A percentile compares a stretch with the other conserved stretches of the same genome.
Evolutionary conservation across 208 protist species (phyloP).

Genomic region (Hexamita inflata): DNA sequence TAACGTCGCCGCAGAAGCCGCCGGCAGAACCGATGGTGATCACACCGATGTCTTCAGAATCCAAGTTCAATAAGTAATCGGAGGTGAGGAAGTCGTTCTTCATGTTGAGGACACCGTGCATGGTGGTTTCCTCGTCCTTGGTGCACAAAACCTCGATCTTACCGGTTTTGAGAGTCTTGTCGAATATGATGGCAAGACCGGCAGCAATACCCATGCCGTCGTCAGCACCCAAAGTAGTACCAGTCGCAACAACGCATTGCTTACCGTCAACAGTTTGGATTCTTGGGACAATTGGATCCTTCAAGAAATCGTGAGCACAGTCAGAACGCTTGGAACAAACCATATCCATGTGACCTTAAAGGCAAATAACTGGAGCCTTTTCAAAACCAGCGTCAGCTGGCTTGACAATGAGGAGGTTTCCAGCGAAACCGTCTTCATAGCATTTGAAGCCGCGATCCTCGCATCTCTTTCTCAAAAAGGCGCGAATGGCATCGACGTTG

Average conservation of each 20-base stretch:
- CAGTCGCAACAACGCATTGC: constrained; percentile 4
- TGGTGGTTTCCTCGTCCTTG: constrained; percentile 34
- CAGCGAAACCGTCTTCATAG: not conserved
- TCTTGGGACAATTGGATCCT: constrained; percentile 28
- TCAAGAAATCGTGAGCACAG: constrained; percentile 30
- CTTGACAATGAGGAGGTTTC: constrained; percentile 38
- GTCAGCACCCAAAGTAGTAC: constrained; percentile 35
- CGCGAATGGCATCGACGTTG: not conserved
- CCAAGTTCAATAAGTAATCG: constrained; percentile 33
- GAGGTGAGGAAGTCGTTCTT: constrained; percentile 17
- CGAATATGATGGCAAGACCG: constrained; percentile 34
- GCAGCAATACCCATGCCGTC: constrained; percentile 34
- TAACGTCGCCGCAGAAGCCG: constrained; percentile 23
- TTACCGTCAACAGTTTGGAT: constrained; percentile 2
- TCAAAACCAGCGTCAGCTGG: constrained; percentile 30
- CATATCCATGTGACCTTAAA: constrained; percentile 36
- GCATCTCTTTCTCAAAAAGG: not conserved
- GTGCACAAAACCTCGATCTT: constrained; percentile 29
- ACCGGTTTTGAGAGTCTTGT: constrained; percentile 36
- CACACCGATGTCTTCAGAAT: constrained; percentile 32
- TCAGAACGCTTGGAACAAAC: constrained; percentile 28
- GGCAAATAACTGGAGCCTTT: constrained; percentile 21
- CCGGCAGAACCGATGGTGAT: constrained; percentile 36
- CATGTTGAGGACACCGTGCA: constrained; percentile 26
- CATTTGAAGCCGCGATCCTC: not conserved